Evolutionary conservation across 192 early-diverging fungal genomes (phyloP).

Genomic region (Dispira simplex): DNA sequence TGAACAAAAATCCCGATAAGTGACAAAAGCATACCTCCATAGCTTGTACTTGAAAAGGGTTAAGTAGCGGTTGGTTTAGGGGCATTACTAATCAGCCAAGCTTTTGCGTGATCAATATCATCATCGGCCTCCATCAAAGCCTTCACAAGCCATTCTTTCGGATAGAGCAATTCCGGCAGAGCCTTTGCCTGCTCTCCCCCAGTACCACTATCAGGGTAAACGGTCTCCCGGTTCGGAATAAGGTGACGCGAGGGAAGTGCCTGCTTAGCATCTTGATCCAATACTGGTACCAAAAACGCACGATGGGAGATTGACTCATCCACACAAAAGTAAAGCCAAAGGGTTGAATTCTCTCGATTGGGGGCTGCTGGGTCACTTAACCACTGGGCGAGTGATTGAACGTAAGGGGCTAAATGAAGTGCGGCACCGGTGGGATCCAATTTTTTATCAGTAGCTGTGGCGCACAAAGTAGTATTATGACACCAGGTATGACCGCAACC

Average conservation of each 20-base stretch:
- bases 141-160: not conserved
- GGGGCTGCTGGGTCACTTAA: conserved; percentile 10
- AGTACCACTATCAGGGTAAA: no score
- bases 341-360: conserved; percentile 16
- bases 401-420: conserved; percentile 27
- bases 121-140: not conserved
- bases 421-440: conserved; percentile 53
- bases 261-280: conserved; percentile 14
- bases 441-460: conserved; percentile 17
- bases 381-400: conserved; percentile 29
- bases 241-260: not conserved
- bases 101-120: conserved; percentile 1
- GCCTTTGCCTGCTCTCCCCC: not conserved
- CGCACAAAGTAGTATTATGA: conserved; percentile 39
- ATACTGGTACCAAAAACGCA: conserved; percentile 27
- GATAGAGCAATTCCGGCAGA: not conserved
- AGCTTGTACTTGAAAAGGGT: no score
- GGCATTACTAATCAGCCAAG: conserved; percentile 13
- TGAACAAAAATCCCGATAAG: no score
- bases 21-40: no score
- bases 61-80: not conserved
- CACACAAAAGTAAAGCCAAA: conserved; percentile 41
- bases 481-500: conserved; percentile 63
- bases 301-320: conserved; percentile 33
- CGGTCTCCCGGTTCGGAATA: no score